These are phyloP conservation scores for Danielozyma ontarioensis DNA, from an alignment of 805 yeast species.

Conservation along the genomic window DNA sequence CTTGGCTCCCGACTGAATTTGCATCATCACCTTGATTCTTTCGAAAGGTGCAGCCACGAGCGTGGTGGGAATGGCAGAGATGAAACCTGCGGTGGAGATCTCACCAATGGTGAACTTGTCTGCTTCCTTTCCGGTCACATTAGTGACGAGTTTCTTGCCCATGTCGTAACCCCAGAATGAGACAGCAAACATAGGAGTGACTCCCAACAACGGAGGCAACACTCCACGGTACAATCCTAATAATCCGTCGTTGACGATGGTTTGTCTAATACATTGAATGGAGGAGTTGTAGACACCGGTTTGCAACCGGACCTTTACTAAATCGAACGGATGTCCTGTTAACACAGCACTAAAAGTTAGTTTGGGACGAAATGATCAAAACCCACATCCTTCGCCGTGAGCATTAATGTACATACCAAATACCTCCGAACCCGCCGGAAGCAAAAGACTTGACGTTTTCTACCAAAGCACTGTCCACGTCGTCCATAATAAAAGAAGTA, in stretches of 20 bases:
- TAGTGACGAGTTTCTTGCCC: constrained; percentile 71
- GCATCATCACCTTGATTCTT: constrained; percentile 90
- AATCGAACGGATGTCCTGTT: constrained; percentile 95
- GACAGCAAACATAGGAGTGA: constrained; percentile 97
- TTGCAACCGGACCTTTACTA: constrained; percentile 87
- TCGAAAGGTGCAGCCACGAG: constrained; percentile 97
- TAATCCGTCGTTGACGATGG: constrained; percentile 69
- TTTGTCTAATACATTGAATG: constrained; percentile 60
- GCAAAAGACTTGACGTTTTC: constrained; percentile 84
- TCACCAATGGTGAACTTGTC: constrained; percentile 56
- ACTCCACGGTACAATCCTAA: constrained; percentile 90
- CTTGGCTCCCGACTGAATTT: constrained; percentile 53
- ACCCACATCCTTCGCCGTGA: neutral
- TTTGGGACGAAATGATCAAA: constrained; percentile 2
- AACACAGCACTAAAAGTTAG: constrained; percentile 62
- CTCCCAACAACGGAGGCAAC: constrained; percentile 90
- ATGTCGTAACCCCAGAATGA: constrained; percentile 98
- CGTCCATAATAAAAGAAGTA: constrained; percentile 30
- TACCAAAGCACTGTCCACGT: constrained; percentile 43
- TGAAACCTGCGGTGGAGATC: constrained; percentile 87
- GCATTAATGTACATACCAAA: constrained; percentile 34
- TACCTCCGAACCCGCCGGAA: constrained; percentile 95
- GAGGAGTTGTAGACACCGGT: constrained; percentile 69
- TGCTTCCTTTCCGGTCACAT: constrained; percentile 32
- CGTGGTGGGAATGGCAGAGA: constrained; percentile 93